Conservation (phyloP, 345 rosid species). For the Hypericum androsaemum region DNA sequence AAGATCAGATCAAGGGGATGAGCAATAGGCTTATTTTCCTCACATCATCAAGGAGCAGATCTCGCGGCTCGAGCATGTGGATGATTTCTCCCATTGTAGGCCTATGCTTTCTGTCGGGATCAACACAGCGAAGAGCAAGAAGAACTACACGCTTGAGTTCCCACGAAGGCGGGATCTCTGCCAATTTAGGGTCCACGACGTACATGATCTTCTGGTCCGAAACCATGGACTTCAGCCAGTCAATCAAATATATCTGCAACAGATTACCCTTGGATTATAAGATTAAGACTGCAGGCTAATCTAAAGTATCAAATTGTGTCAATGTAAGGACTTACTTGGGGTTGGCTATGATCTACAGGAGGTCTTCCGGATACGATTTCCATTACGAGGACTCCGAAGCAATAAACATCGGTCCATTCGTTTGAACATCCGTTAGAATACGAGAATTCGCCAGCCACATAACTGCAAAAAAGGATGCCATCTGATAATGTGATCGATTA, state of each 20-base stretch:
- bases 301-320: neutral
- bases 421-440: constrained; percentile 15
- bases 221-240: constrained; percentile 67
- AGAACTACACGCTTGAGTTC: constrained; percentile 56
- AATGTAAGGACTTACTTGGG: constrained; percentile 24
- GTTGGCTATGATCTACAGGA: constrained; percentile 40
- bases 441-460: constrained; percentile 20
- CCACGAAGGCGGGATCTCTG: constrained; percentile 38
- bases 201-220: constrained; percentile 32
- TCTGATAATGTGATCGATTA: no score
- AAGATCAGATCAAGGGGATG: neutral
- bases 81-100: constrained; percentile 71
- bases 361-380: constrained; percentile 57
- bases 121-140: constrained; percentile 59
- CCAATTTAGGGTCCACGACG: constrained; percentile 52
- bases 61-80: constrained; percentile 67
- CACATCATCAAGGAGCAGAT: constrained; percentile 48
- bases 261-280: neutral
- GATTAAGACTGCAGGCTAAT: no score
- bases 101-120: constrained; percentile 46
- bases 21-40: constrained; percentile 3
- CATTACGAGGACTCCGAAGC: constrained; percentile 67
- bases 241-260: constrained; percentile 40
- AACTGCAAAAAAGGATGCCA: constrained; percentile 18
- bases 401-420: constrained; percentile 42